Conservation (phyloP, 371 early-diverging fungal species). For the Coemansia sp. region DNA sequence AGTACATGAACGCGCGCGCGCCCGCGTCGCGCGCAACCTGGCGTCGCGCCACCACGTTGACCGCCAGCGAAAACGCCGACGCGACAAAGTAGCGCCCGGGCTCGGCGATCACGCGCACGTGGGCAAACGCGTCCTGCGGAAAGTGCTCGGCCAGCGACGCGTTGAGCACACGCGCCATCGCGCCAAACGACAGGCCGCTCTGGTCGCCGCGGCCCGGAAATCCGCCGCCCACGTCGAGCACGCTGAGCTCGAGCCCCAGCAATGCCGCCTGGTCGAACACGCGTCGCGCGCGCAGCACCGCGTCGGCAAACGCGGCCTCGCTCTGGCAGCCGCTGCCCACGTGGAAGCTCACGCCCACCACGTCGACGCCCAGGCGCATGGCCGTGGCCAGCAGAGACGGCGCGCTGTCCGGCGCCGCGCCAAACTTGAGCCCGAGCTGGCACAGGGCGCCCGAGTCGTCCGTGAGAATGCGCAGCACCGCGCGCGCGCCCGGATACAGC, state of each 20-base stretch:
- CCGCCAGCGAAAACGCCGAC: constrained; percentile 89
- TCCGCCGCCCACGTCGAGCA: constrained; percentile 97
- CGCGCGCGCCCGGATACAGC: constrained; percentile 75
- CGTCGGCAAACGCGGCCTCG: constrained; percentile 88
- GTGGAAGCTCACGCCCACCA: constrained; percentile 93
- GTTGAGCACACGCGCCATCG: constrained; percentile 79
- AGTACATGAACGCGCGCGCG: constrained; percentile 79
- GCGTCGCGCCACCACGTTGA: constrained; percentile 89
- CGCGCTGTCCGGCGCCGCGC: constrained; percentile 79
- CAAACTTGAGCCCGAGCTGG: constrained; percentile 95
- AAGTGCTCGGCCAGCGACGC: constrained; percentile 79
- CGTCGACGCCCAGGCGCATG: constrained; percentile 74
- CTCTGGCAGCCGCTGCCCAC: constrained; percentile 95
- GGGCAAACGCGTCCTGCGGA: constrained; percentile 55
- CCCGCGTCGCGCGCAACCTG: constrained; percentile 59
- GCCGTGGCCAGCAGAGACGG: constrained; percentile 71
- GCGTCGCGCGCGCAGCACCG: constrained; percentile 76
- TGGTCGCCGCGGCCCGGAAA: constrained; percentile 87
- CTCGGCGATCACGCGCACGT: constrained; percentile 92
- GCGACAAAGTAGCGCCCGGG: constrained; percentile 97
- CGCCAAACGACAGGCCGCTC: constrained; percentile 74
- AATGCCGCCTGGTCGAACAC: constrained; percentile 84
- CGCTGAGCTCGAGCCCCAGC: constrained; percentile 70
- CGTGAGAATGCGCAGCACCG: constrained; percentile 90
- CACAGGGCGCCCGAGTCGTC: constrained; percentile 94